Conservation (phyloP, 495 filamentous ascomycete species). For the Amorphotheca resinae region DNA sequence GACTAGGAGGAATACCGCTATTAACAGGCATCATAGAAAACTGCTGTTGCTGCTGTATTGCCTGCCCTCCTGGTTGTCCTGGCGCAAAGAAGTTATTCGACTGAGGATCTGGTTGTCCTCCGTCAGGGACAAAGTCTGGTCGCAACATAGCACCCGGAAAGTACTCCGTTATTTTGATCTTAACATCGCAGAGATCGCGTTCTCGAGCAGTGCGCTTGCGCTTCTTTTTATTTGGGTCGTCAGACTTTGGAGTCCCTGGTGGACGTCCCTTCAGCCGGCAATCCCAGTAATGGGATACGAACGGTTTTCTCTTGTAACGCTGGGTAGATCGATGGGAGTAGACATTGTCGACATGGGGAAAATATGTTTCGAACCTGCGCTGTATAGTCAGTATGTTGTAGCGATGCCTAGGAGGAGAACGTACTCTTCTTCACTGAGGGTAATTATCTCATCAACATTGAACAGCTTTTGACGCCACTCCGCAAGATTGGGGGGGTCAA, state of each 20-base stretch:
- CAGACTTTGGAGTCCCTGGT: slow-evolving; percentile 70
- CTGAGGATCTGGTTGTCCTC: slow-evolving; percentile 18
- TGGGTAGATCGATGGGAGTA: slow-evolving; percentile 87
- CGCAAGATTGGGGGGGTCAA: slow-evolving; percentile 55
- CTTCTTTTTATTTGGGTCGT: slow-evolving; percentile 83
- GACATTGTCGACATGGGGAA: slow-evolving; percentile 83
- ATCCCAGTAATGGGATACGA: slow-evolving; percentile 82
- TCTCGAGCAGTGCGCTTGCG: slow-evolving; percentile 67
- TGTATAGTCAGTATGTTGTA: slow-evolving; percentile 12
- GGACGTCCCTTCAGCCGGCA: slow-evolving; percentile 80
- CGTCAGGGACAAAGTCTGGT: slow-evolving; percentile 20
- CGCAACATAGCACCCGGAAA: slow-evolving; percentile 41
- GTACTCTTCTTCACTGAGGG: slow-evolving; percentile 69
- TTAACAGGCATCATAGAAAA: slow-evolving; percentile 34
- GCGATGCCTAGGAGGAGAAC: slow-evolving; percentile 16
- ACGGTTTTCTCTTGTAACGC: slow-evolving; percentile 70
- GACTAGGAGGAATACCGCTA: slow-evolving; percentile 14
- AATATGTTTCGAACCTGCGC: slow-evolving; percentile 71
- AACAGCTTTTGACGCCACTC: slow-evolving; percentile 69
- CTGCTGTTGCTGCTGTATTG: slow-evolving; percentile 21
- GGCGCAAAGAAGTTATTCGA: slow-evolving; percentile 25
- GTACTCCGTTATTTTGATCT: slow-evolving; percentile 86
- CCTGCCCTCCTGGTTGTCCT: slow-evolving; percentile 18
- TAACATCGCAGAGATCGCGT: slow-evolving; percentile 76
- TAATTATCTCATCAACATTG: slow-evolving; percentile 61